Evolutionary conservation across 225 moss, liverwort and hornwort genomes (phyloP).

Genomic region (Sphagnum contortum): DNA sequence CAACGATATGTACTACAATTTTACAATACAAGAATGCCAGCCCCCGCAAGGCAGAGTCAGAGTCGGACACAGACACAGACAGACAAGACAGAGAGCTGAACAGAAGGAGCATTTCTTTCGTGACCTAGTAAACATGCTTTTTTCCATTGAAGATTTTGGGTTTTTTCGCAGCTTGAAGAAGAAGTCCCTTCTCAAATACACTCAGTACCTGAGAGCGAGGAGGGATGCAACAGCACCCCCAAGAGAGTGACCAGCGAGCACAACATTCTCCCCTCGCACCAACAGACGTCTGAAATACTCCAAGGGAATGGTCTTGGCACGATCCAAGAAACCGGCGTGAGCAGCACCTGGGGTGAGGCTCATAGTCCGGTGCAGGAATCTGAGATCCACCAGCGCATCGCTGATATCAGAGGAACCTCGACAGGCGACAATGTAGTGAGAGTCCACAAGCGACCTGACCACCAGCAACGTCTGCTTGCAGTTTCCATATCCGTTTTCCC

Average conservation of each 20-base stretch:
- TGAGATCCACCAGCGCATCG: conserved; percentile 73
- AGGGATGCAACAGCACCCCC: conserved; percentile 92
- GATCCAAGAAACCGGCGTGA: conserved; percentile 80
- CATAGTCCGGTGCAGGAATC: conserved; percentile 89
- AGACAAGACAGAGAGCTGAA: neutral
- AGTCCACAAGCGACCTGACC: conserved; percentile 54
- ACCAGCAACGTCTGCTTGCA: conserved; percentile 74
- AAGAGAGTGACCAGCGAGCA: conserved; percentile 79
- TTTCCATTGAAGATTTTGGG: no score
- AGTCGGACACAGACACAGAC: neutral
- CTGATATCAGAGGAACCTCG: conserved; percentile 79
- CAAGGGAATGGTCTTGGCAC: conserved; percentile 79
- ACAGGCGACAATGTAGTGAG: conserved; percentile 83
- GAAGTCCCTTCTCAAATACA: no score
- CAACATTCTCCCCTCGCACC: conserved; percentile 68
- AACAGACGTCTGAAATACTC: conserved; percentile 76
- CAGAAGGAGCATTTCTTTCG: neutral
- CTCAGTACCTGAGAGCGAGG: conserved; percentile 45
- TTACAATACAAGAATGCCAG: neutral
- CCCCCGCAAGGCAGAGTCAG: neutral
- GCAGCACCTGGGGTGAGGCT: conserved; percentile 74
- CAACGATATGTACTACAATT: no score
- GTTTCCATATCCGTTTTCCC: conserved; percentile 48
- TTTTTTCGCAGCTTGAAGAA: no score
- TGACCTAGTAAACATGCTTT: neutral